Base-by-base conservation (phyloP, 2,329 filamentous ascomycete genomes). In the Hypoxylon sp. region DNA sequence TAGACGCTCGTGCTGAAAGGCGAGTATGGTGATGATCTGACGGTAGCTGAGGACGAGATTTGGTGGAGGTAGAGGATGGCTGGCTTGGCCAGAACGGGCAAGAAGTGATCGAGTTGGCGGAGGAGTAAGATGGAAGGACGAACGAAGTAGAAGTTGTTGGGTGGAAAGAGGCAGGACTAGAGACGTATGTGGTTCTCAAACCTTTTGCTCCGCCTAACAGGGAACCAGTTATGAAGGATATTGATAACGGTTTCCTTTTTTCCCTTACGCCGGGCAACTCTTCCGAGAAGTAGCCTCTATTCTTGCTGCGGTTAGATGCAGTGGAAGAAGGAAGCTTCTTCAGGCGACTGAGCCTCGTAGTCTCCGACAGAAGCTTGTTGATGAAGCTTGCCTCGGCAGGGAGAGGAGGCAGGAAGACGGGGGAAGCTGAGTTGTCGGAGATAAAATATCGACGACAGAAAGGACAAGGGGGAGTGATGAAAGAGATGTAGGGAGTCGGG, bases 161-260 rank as follows among this genome's bases (percentile, higher is more conserved):
- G 42, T 55, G 72, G 49, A 70, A 68, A 66, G 69, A 55, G 71
- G 73, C 66, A 76, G 76, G 76, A 77, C 72, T 71, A 72, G 77
- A 77, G 74, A 78, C 66, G 75, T 76, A 73, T 75, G 74, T 74
- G 75, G 72, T 76, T 74, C 77, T 78, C 79, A 81, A 81, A 81
- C 79, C 79, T 81, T 79, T 64, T 78, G 66, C 74, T 77, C 75
- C 70, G 72, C 73, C 74, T 75, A 78, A 75, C 69, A 63, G 72
- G 71, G 71, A 58, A 64, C 40, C 40, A 42, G 42, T 57, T 40
- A 57, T 46, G 51, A 33, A 35, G 44, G 30, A 61, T 51, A 49
- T 58, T 37, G 72, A 70, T 71, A 66, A 68, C 72, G 67, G 65
- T 69, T 74, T 69, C 74, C 73, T 70, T 64, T 72, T 68, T 64